These are phyloP conservation scores for Wickerhamomyces pijperi DNA, from an alignment of 805 yeast species.

Conservation along the genomic window DNA sequence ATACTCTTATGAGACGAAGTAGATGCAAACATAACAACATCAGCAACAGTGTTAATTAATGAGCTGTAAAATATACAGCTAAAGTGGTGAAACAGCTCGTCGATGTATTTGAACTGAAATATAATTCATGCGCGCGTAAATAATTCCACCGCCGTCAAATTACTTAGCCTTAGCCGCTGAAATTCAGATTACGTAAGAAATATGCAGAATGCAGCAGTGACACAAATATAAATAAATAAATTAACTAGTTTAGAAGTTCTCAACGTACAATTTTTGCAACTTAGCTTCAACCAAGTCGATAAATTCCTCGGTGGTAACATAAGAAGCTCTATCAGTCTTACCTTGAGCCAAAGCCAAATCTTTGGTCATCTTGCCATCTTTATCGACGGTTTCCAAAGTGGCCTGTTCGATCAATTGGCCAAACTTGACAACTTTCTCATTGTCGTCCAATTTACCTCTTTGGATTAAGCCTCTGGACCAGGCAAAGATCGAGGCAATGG, in stretches of 20 bases:
- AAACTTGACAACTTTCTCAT: conserved; percentile 76
- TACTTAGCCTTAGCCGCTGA: too few species aligned
- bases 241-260: conserved; percentile 6
- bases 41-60: too few species aligned
- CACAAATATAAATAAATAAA: too few species aligned
- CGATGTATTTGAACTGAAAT: too few species aligned
- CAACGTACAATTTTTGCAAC: conserved; percentile 22
- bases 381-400: conserved; percentile 73
- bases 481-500: conserved; percentile 94
- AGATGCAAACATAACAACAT: not conserved
- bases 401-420: conserved; percentile 75
- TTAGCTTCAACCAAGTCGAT: conserved; percentile 70
- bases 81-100: too few species aligned
- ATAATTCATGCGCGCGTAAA: too few species aligned
- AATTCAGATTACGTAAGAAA: too few species aligned
- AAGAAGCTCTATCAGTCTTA: conserved; percentile 67
- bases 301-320: conserved; percentile 88
- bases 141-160: too few species aligned
- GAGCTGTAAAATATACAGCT: too few species aligned
- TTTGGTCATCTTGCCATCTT: conserved; percentile 88
- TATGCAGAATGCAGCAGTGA: too few species aligned
- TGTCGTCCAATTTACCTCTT: conserved; percentile 81
- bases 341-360: conserved; percentile 89
- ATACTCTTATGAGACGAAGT: not conserved
- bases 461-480: conserved; percentile 92